Base-by-base conservation (phyloP, 108 stramenopile genomes). In the Aurantiochytrium sp. region DNA sequence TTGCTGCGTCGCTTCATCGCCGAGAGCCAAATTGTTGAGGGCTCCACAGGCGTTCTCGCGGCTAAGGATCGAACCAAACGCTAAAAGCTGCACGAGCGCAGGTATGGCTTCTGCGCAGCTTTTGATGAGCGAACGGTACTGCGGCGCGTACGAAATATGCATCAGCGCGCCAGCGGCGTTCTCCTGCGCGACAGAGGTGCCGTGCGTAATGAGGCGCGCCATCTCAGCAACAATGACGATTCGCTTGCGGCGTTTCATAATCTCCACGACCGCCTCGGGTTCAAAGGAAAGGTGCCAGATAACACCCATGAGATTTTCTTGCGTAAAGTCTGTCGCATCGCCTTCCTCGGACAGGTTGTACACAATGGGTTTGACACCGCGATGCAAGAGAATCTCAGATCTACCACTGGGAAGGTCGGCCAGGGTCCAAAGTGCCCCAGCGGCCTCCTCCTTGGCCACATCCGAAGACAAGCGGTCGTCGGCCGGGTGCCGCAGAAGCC, bases 371-470 rank as follows among this genome's bases (percentile, higher is more conserved):
- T n/a, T n/a, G 23, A 53, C 4, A 2, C 73, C 73, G 51, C 51
- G 44, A n/a, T 53, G 51, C 21, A 18, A 5, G 23, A 83, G 44
- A n/a, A 83, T 83, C 44, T 51, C 49, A 18, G 44, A 0, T 12
- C 51, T 47, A 18, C 49, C 73, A 10, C 45, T 44, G 16, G 51
- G 73, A 12, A 53, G n/a, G 3, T 83, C 73, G 8, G 73, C 73
- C 8, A 83, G 73, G 28, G 44, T 23, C 73, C 73, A 83, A 12
- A 83, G 51, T 16, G 73, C 73, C n/a, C 73, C 73, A 5, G 73
- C 73, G 28, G 73, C 44, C 73, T 83, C 73, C 51, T 83, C 73
- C 73, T 83, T 83, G 73, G 73, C 73, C 21, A 83, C 51, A n/a
- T 83, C 73, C n/a, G 73, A 83, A 12, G 73, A 83, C 51, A 45